Percentiles rank a stretch among this genome's conserved stretches.
Evolutionary conservation across 192 early-diverging fungal genomes (phyloP).

Genomic region (Podila epicladia): DNA sequence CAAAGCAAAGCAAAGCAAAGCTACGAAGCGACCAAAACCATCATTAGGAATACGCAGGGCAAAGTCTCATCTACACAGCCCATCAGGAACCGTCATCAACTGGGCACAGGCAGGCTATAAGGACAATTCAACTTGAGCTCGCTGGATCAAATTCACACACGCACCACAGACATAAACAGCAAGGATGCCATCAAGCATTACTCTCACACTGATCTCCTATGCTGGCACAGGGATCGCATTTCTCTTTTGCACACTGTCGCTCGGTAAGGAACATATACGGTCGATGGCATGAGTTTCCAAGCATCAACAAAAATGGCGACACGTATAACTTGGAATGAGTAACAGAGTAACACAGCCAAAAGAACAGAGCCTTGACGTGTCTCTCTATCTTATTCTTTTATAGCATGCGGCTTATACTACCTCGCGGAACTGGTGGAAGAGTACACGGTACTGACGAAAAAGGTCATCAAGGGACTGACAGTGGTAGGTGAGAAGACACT

Average conservation of each 20-base stretch:
- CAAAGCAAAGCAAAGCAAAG: too few species aligned
- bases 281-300: background rate
- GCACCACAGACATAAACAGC: background rate
- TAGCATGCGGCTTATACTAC: constrained; percentile 90
- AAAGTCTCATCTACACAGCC: too few species aligned
- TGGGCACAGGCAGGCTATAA: too few species aligned
- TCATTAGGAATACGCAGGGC: too few species aligned
- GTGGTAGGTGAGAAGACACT: constrained; percentile 41
- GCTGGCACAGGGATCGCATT: constrained; percentile 58
- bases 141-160: background rate
- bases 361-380: background rate
- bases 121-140: too few species aligned
- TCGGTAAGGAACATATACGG: constrained; percentile 48
- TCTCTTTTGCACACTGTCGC: constrained; percentile 64
- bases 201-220: constrained; percentile 63
- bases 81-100: too few species aligned
- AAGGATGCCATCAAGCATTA: constrained; percentile 22
- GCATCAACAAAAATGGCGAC: background rate
- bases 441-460: constrained; percentile 82
- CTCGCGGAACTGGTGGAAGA: constrained; percentile 73
- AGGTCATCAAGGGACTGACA: constrained; percentile 74
- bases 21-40: too few species aligned
- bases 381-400: background rate
- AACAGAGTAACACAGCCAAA: background rate
- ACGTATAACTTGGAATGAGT: too few species aligned